Percentiles rank a stretch among this genome's conserved stretches.
Conservation (phyloP, 2,329 filamentous ascomycete genomes). For the Sporothrix luriei region DNA sequence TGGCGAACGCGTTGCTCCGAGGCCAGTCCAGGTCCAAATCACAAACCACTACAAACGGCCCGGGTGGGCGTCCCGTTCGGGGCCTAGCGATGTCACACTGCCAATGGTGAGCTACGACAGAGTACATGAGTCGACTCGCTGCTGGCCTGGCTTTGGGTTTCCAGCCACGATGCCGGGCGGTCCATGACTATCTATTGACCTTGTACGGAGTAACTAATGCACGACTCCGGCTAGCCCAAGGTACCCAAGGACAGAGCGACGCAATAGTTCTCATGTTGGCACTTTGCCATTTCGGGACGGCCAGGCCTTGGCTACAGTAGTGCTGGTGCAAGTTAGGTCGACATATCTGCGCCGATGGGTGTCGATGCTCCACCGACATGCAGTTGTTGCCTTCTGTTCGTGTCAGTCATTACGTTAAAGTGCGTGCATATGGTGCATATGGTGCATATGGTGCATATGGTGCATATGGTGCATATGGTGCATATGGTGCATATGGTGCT, state of each 20-base stretch:
- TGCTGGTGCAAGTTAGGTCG: background rate
- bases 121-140: background rate
- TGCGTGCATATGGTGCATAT: background rate
- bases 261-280: background rate
- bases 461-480: too few species aligned
- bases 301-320: constrained; percentile 14
- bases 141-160: background rate
- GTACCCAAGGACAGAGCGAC: background rate
- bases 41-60: background rate
- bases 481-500: constrained; percentile 1
- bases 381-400: background rate
- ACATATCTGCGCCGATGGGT: background rate
- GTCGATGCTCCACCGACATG: background rate
- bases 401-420: background rate
- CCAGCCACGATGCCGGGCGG: constrained; percentile 20
- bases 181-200: background rate
- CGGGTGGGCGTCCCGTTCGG: background rate
- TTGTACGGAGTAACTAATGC: background rate
- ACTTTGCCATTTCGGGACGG: background rate
- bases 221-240: background rate
- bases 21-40: background rate
- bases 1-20: background rate
- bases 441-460: too few species aligned
- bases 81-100: constrained; percentile 15
- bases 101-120: background rate